phyloP scores from a whole-genome alignment of 2,329 filamentous ascomycete species.

The Alternaria sp. region DNA sequence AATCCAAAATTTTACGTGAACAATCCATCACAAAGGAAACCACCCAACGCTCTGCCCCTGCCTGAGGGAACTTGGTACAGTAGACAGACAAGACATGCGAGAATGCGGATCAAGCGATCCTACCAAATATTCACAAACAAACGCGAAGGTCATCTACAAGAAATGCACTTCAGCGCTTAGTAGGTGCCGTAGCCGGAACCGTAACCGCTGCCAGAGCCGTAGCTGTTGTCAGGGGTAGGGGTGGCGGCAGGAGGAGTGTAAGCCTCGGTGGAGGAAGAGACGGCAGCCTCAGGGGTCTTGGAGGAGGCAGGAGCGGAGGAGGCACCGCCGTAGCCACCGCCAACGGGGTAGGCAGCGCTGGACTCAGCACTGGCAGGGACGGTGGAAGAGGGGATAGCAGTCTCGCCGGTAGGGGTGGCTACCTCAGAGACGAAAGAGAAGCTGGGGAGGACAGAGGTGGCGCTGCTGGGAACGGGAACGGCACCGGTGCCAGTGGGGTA shows the following conservation, averaged over 20 bases:
- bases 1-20: conserved; percentile 14
- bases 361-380: conserved; percentile 21
- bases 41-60: conserved; percentile 26
- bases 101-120: conserved; percentile 38
- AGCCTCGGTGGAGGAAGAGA: conserved; percentile 14
- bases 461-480: conserved; percentile 23
- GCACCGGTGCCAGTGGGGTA: conserved; percentile 30
- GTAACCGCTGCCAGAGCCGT: conserved; percentile 23
- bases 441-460: conserved; percentile 30
- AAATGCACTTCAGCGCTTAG: conserved; percentile 25
- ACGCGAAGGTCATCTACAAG: conserved; percentile 29
- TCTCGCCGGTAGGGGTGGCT: conserved; percentile 20
- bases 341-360: conserved; percentile 27
- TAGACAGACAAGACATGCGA: conserved; percentile 36
- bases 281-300: conserved; percentile 15
- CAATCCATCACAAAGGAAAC: conserved; percentile 29
- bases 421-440: conserved; percentile 39
- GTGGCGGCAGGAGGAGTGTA: conserved; percentile 22
- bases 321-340: conserved; percentile 20
- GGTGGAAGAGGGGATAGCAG: conserved; percentile 24
- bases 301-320: conserved; percentile 22
- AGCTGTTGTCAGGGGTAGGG: conserved; percentile 18
- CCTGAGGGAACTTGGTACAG: conserved; percentile 32
- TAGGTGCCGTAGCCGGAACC: conserved; percentile 35
- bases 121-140: conserved; percentile 23